Base-by-base conservation (phyloP, 768 basidiomycete species). In the Vararia minispora region DNA sequence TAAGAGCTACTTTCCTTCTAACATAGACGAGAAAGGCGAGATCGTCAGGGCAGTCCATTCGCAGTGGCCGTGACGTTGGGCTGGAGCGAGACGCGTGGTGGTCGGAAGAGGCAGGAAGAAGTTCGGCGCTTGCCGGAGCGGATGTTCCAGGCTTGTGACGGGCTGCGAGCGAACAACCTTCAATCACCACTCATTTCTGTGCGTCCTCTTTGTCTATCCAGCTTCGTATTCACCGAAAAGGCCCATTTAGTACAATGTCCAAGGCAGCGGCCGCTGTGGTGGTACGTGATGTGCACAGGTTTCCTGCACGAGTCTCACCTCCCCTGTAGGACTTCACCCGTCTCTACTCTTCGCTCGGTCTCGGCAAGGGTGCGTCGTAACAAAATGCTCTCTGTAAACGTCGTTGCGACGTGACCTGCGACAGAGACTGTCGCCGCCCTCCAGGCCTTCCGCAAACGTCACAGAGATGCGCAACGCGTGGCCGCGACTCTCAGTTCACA, bases 371-470 rank as follows among this genome's bases (percentile, higher is more conserved):
- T 86, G 37, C n/a, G 70, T 59, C 28, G 10, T 40, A n/a, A 28
- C 14, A 25, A 26, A 14, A 21, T 9, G 16, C 28, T 39, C 28
- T 27, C 16, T 35, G n/a, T 10, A n/a, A n/a, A 27, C 29, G 24
- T 41, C 39, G 6, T 37, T 34, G 13, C 34, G 20, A 9, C 28
- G 16, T 23, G 6, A 10, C 2, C 14, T 25, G 43, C 23, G 40
- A 17, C 61, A 90, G 89, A 97, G 69, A 92, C 94, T 51, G 72
- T 95, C 54, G 69, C 87, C 39, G 64, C 88, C 37, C 74, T 99
- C 36, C 86, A 88, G 60, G 83, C 86, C 28, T 98, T 99, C 80
- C 86, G 95, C 64, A 95, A 92, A 63, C 88, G 95, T 43, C 79
- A 94, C 62, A 66, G 67, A 49, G 88, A 97, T 39, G 94, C 95